Base-by-base conservation (phyloP, 2,329 filamentous ascomycete genomes). In the Bipolaris bicolor region DNA sequence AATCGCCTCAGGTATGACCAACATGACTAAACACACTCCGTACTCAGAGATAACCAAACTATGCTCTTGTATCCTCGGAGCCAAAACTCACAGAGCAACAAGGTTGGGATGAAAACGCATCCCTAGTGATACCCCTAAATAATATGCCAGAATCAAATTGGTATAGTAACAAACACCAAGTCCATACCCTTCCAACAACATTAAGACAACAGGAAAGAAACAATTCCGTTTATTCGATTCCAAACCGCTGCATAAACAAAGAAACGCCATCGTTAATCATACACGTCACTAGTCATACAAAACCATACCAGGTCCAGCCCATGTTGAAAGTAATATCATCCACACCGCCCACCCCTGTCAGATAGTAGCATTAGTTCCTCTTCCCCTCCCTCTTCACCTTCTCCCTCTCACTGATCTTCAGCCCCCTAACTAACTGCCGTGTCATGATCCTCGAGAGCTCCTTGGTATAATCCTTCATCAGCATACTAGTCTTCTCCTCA, bases 391-490 rank as follows among this genome's bases (percentile, higher is more conserved):
- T 41, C 45, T 31, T 57, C 40, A 7, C 36, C 31, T 54, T 57
- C 47, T 52, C 39, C 49, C 55, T 62, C n/a, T 55, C 55, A 43
- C 53, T 57, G 16, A 49, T 59, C 59, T 60, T 70, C 47, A 72
- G 24, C 0, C 65, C 66, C 44, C 39, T 56, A 0, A 67, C 64
- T 13, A 72, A 48, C 55, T 72, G 69, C 18, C 54, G 55, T 11
- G 67, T 66, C 69, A 72, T 71, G 52, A 67, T 63, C 49, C 67
- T 63, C 29, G 66, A 67, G 1, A 72, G 52, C 58, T 71, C 66
- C 48, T 66, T 68, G 3, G 69, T 64, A 29, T 72, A 72, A 31
- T 71, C 68, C 13, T 49, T 52, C 53, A 63, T 65, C 5, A 65
- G 52, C 66, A 70, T 71, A 31, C 43, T 63, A 2, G 57, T 49